A percentile compares a stretch with the other conserved stretches of the same genome.
Evolutionary conservation across 1,284 basidiomycete genomes (phyloP).

Genomic region (Grifola frondosa): DNA sequence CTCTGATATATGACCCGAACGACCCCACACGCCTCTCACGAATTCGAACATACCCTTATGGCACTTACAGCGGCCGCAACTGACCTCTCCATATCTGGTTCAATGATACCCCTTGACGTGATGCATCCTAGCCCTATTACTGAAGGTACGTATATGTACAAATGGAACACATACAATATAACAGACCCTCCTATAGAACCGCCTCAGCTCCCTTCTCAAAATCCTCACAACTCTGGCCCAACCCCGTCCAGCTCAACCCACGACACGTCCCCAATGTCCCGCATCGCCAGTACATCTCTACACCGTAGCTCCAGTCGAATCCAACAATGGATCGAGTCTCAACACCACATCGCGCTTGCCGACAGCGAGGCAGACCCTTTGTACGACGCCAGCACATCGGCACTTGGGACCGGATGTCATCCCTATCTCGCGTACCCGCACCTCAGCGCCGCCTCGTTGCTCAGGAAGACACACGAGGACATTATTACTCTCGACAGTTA

Average conservation of each 20-base stretch:
- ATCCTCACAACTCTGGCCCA: slow-evolving; percentile 14
- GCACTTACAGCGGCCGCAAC: slow-evolving; percentile 15
- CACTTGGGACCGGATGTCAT: slow-evolving; percentile 36
- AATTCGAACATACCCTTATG: slow-evolving; percentile 20
- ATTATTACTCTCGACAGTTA: slow-evolving; percentile 50
- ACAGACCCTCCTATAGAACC: slow-evolving; percentile 12
- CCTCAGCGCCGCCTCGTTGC: slow-evolving; percentile 32
- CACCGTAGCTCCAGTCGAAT: slow-evolving; percentile 57
- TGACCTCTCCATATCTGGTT: slow-evolving; percentile 12
- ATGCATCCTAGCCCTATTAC: slow-evolving; percentile 17
- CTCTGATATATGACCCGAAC: slow-evolving; percentile 13
- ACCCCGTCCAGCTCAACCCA: slow-evolving; percentile 18
- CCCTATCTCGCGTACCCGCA: slow-evolving; percentile 59
- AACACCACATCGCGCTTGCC: slow-evolving; percentile 37
- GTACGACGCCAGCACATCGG: slow-evolving; percentile 24
- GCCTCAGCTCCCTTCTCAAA: slow-evolving; percentile 19
- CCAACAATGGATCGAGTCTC: slow-evolving; percentile 68
- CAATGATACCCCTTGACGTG: slow-evolving; percentile 9
- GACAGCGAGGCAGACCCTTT: slow-evolving; percentile 9
- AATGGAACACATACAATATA: slow-evolving; percentile 9
- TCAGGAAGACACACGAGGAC: slow-evolving; percentile 34
- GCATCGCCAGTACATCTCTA: slow-evolving; percentile 22
- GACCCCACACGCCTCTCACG: slow-evolving; percentile 18
- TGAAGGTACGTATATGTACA: slow-evolving; percentile 12
- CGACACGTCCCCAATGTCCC: slow-evolving; percentile 20